Evolutionary conservation across 768 basidiomycete species (phyloP), one percentile per base, ranked within the genome.

Genomic region (Macrocybe gigantea): DNA sequence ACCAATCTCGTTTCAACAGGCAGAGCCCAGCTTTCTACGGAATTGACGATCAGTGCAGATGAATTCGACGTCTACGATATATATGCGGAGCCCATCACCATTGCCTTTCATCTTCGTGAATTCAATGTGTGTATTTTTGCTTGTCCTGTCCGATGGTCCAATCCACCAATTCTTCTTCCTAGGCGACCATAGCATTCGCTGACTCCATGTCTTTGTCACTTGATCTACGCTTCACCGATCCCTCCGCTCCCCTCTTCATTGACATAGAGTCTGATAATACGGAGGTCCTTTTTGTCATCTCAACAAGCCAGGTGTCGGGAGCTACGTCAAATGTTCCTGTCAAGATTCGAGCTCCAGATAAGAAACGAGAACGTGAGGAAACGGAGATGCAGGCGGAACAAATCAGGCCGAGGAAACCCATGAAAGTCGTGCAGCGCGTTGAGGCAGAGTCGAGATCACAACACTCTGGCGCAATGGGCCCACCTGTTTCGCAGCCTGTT

Each of bases 41-140:
- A 91, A 61, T 70, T 92, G 41, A 76, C 75, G 1, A 82, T 93
- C 44, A 85, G 82, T 48, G 77, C 77, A 1, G 85, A 88, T 36
- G 91, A 92, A 56, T 93, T 93, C 53, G 88, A 92, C 44, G 66
- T 74, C 6, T 93, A 91, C 57, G 78, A 87, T 40, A 68, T 91
- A 8, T 73, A 71, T 55, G 66, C 73, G 7, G 66, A 77, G 12
- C 85, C 90, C 1, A 77, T 77, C 32, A 82, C 78, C 3, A 77
- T 93, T 44, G 82, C 80, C 1, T 90, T 92, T 55, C 89, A 91
- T 64, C 65, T 93, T 30, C 80, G 85, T 34, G 90, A 93, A 66
- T 90, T 93, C 65, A 88, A 82, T 50, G 90, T 89, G 53, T 49
- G 73, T 61, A 31, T 22, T 12, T 36, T 7, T 34, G 22, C 32